Base-by-base conservation (phyloP, 148 eudicot species). In the Chenopodium berlandieri region DNA sequence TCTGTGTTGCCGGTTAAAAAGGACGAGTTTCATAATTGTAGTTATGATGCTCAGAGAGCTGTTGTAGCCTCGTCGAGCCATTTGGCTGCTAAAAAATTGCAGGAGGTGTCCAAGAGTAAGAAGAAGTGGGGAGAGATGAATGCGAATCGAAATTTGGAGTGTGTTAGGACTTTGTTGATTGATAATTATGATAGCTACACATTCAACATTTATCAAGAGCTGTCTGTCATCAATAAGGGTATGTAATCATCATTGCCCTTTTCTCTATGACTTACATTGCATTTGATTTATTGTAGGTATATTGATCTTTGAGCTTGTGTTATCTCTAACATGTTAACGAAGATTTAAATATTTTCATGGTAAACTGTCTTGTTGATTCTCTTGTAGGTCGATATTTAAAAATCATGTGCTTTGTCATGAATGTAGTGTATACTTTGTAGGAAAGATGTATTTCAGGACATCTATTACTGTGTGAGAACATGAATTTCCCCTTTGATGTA, bases 141-240 rank as follows among this genome's bases (percentile, higher is more conserved):
- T 74, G 82, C 83, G 23, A 82, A 79, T 73, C 64, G 54, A 84
- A 91, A 89, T 87, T 71, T 89, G 79, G 86, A 94, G 1, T 87
- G 75, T 81, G 90, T 94, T 44, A 87, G 94, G 85, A 97, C 99
- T 52, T 83, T 97, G 89, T 83, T 97, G 90, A 92, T 97, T 81
- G 99, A 97, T 82, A 97, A 97, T 82, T 97, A 97, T 67, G 99
- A 94, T 86, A 97, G 99, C 84, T 97, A 97, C 87, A 97, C 99
- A 0, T 97, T 89, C 86, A 97, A 97, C 82, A 91, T 97, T 80
- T 97, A 89, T 81, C 99, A 97, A 81, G 95, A 97, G 86, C 86
- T 97, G 81, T 91, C 98, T 64, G 87, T 92, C 78, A 83, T 92
- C 62, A 97, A 94, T 85, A 95, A 93, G 75, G 86, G 99, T 97